Base-by-base conservation (phyloP, 495 filamentous ascomycete genomes). In the Aspergillus indologenus region DNA sequence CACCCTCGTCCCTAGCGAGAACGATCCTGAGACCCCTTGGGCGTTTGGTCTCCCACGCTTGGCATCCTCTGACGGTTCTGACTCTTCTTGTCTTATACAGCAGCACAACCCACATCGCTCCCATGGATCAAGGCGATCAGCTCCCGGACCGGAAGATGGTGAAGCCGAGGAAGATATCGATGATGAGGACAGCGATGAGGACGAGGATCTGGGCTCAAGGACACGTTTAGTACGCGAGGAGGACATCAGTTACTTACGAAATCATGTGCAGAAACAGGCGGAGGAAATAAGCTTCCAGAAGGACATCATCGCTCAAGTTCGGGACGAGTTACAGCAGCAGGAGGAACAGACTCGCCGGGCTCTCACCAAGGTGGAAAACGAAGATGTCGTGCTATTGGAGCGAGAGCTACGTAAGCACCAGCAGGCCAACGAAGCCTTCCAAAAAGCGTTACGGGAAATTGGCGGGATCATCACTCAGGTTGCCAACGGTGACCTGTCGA, bases 341-440 rank as follows among this genome's bases (percentile, higher is more conserved):
- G 79, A 85, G 60, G 81, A 85, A 57, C 78, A 83, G 56, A 85
- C 83, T 26, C 77, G 81, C 42, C 72, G 76, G 59, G 77, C 79
- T 53, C 68, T 85, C 48, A 80, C 77, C 62, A 80, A 81, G 62
- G 79, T 87, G 65, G 80, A 86, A 67, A 76, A 82, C 49, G 80
- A 88, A 61, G 84, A 88, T 64, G 85, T 89, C 54, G 80, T 80
- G 45, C 75, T 82, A 9, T 76, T 98, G 29, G 92, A 97, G 72
- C 83, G 94, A 17, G 95, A 99, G 73, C 79, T 99, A 49, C 88
- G 86, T 76, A 99, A 98, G 71, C 90, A 96, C 66, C 91, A 96
- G 62, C 92, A 97, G 76, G 94, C 95, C 62, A 99, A 99, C 73
- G 90, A 96, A 67, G 95, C 94, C 65, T 99, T 98, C 81, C 91